Evolutionary conservation across 1,284 basidiomycete species (phyloP).

Genomic region (Laetiporus sulphureus): DNA sequence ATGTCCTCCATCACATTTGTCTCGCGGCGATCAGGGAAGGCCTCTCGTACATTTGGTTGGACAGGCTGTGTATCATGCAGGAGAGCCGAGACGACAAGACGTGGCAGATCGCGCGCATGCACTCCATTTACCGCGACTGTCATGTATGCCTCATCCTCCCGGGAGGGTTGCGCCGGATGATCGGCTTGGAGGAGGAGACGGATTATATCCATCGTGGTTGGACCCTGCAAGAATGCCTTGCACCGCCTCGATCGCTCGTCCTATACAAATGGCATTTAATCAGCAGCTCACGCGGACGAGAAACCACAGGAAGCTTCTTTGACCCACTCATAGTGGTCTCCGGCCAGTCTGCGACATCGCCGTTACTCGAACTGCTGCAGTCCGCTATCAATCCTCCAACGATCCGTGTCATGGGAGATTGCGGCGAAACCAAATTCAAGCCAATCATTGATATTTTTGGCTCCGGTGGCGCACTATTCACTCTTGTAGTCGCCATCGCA

Average conservation of each 20-base stretch:
- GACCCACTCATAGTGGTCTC: too few species aligned
- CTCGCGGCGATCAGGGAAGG: slow-evolving; percentile 5
- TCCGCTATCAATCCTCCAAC: too few species aligned
- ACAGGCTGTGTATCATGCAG: slow-evolving; percentile 15
- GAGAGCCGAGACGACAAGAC: slow-evolving; percentile 10
- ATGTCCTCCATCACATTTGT: slow-evolving; percentile 9
- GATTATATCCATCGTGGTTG: slow-evolving; percentile 13
- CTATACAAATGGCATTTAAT: slow-evolving; percentile 11
- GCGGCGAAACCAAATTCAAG: slow-evolving; percentile 8
- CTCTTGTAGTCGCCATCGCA: background rate
- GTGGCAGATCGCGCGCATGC: slow-evolving; percentile 15
- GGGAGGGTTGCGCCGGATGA: slow-evolving; percentile 10
- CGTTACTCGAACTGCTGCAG: too few species aligned
- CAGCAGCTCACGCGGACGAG: too few species aligned
- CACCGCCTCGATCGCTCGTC: slow-evolving; percentile 6
- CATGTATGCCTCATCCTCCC: slow-evolving; percentile 11
- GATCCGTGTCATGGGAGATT: too few species aligned
- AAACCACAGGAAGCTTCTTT: too few species aligned
- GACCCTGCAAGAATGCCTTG: slow-evolving; percentile 14
- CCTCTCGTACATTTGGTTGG: slow-evolving; percentile 12
- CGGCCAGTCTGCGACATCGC: too few species aligned
- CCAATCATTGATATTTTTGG: too few species aligned
- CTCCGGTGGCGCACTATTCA: slow-evolving; percentile 2
- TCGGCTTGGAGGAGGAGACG: slow-evolving; percentile 10
- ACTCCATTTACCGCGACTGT: slow-evolving; percentile 8